Base-by-base conservation (phyloP, 2,329 filamentous ascomycete genomes). In the Aspergillus pseudonomiae region DNA sequence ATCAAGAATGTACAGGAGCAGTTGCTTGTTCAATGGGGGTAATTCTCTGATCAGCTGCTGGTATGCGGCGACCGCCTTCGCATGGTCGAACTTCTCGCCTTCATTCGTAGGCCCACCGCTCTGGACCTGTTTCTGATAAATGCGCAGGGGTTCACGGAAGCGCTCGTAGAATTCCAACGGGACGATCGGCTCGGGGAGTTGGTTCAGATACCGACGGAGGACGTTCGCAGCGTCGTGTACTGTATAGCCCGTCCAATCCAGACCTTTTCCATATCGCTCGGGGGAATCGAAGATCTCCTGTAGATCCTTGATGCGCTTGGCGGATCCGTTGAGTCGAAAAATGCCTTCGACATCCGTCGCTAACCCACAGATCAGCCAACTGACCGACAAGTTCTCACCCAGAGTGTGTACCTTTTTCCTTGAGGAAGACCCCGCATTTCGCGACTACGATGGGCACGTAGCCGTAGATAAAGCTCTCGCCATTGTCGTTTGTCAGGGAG, bases 211-310 rank as follows among this genome's bases (percentile, higher is more conserved):
- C 71, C 95, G 89, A 66, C 95, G 90, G 52, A 99, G 86, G 65
- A 99, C 94, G 75, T 98, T 99, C 72, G 95, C 94, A 30, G 95
- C 95, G 84, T 99, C 95, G 79, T 99, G 95, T 48, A 99, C 95
- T 0, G 95, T 99, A 77, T 97, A 99, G 54, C 95, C 95, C 54
- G 93, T 91, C 95, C 95, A 99, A 72, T 97, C 92, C 30, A 99
- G 85, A 19, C 95, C 95, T 80, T 99, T 99, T 60, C 95, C 95
- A 77, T 97, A 99, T 71, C 94, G 87, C 73, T 96, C 93, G 46
- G 95, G 95, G 0, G 94, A 96, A 79, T 98, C 92, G 79, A 99
- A 99, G 3, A 93, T 87, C 32, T 86, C 88, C 78, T 96, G 94
- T 34, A 99, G 86, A 77, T 98, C 95, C 78, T 98, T 99, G 81